A percentile compares a stretch with the other conserved stretches of the same genome.
phyloP scores from a whole-genome alignment of 495 filamentous ascomycete genomes.

The Cairneyella variabilis region DNA sequence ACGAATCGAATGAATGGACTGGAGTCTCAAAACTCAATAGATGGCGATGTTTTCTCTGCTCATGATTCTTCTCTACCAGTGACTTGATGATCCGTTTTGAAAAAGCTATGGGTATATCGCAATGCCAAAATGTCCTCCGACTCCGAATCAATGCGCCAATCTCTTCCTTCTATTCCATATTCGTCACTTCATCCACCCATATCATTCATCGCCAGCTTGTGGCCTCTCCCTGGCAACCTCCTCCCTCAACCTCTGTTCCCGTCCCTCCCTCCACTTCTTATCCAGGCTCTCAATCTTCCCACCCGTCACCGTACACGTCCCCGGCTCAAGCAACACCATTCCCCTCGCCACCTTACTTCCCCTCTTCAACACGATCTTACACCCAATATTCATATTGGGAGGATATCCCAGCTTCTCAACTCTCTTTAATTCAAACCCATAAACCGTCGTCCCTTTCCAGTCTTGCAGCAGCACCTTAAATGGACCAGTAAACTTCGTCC shows the following conservation, averaged over 20 bases:
- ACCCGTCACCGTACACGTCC: constrained; percentile 61
- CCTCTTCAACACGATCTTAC: constrained; percentile 70
- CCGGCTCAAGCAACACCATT: constrained; percentile 69
- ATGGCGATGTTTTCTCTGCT: no score
- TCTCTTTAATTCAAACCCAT: constrained; percentile 66
- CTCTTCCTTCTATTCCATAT: no score
- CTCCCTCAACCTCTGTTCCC: constrained; percentile 64
- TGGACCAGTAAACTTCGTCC: constrained; percentile 34
- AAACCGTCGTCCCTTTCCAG: constrained; percentile 61
- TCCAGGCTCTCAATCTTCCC: constrained; percentile 85
- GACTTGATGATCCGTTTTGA: no score
- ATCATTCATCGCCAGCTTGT: background rate
- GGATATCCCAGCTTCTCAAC: constrained; percentile 59
- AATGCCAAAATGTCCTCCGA: no score
- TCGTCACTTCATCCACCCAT: background rate
- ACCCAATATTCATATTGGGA: constrained; percentile 67
- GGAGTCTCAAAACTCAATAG: no score
- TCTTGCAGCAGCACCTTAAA: constrained; percentile 85
- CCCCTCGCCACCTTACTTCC: constrained; percentile 68
- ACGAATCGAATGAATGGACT: no score
- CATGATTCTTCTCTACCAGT: no score
- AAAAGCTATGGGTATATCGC: no score
- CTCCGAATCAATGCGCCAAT: no score
- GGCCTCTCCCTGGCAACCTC: constrained; percentile 40
- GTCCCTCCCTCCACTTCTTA: constrained; percentile 66